Conservation (phyloP, 768 basidiomycete species). For the Strobilomyces dryophilus region DNA sequence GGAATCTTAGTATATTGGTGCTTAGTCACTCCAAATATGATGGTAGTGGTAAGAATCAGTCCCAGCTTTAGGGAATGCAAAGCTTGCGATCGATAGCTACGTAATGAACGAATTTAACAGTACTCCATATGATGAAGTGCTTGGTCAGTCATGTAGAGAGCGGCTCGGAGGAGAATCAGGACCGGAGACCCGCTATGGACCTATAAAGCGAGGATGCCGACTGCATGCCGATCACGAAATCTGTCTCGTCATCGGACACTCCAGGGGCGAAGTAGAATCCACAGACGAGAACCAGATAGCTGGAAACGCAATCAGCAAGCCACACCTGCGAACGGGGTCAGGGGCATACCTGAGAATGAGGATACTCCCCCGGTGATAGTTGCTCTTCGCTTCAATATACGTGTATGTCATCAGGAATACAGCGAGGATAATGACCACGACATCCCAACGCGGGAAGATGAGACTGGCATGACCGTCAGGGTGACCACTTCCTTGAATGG, state of each 20-base stretch:
- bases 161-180: background rate
- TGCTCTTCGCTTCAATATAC: conserved; percentile 97
- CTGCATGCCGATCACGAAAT: conserved; percentile 2
- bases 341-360: conserved; percentile 76
- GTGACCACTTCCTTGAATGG: background rate
- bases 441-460: conserved; percentile 98
- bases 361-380: conserved; percentile 96
- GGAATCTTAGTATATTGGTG: no score
- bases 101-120: conserved; percentile 19
- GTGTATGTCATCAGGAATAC: conserved; percentile 99
- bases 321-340: background rate
- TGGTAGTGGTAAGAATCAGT: background rate
- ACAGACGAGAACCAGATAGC: conserved; percentile 85
- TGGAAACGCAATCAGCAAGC: conserved; percentile 29
- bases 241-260: conserved; percentile 19
- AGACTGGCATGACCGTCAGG: conserved; percentile 47
- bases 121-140: conserved; percentile 3
- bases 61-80: conserved; percentile 23
- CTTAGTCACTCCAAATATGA: background rate
- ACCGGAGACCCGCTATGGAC: conserved; percentile 12
- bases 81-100: conserved; percentile 40
- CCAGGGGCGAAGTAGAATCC: conserved; percentile 91
- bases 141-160: conserved; percentile 3
- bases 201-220: conserved; percentile 3
- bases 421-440: conserved; percentile 88